These are phyloP conservation scores for Citrus maxima DNA, from an alignment of 345 rosid genomes.

Conservation along the genomic window DNA sequence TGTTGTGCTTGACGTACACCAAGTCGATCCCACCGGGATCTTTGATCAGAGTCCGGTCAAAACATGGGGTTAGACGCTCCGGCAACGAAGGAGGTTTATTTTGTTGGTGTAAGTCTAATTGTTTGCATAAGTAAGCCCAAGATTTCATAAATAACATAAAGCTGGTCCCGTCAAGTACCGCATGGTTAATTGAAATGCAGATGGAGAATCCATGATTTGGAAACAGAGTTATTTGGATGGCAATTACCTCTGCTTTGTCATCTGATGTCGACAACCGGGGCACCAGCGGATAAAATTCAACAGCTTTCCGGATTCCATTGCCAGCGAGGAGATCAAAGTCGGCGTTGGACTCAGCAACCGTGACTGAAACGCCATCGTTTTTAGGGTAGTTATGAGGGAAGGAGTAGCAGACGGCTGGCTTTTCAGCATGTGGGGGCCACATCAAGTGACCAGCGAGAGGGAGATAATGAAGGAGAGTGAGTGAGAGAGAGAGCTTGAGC, in stretches of 20 bases:
- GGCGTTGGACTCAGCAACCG: conserved; percentile 32
- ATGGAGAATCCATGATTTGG: conserved; percentile 31
- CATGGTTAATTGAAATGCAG: conserved; percentile 35
- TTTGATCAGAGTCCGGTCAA: conserved; percentile 19
- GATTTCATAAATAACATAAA: conserved; percentile 35
- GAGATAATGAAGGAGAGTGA: conserved; percentile 30
- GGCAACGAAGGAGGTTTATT: neutral
- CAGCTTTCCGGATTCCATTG: conserved; percentile 1
- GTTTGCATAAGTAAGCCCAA: conserved; percentile 33
- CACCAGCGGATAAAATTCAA: conserved; percentile 26
- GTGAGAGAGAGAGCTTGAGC: conserved; percentile 38
- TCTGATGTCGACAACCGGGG: conserved; percentile 30
- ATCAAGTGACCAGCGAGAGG: conserved; percentile 32
- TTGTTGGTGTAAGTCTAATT: neutral
- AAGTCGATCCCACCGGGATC: conserved; percentile 22
- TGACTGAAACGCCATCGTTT: conserved; percentile 28
- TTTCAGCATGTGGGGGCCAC: conserved; percentile 17
- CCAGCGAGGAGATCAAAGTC: conserved; percentile 18
- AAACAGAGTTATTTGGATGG: conserved; percentile 35
- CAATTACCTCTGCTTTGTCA: neutral
- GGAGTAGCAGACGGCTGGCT: conserved; percentile 23
- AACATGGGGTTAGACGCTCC: conserved; percentile 23
- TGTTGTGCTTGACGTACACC: neutral
- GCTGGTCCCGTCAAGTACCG: conserved; percentile 33
- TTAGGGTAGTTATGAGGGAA: neutral